Evolutionary conservation across 306 rosid genomes (phyloP).

Genomic region (Citrullus amarus): DNA sequence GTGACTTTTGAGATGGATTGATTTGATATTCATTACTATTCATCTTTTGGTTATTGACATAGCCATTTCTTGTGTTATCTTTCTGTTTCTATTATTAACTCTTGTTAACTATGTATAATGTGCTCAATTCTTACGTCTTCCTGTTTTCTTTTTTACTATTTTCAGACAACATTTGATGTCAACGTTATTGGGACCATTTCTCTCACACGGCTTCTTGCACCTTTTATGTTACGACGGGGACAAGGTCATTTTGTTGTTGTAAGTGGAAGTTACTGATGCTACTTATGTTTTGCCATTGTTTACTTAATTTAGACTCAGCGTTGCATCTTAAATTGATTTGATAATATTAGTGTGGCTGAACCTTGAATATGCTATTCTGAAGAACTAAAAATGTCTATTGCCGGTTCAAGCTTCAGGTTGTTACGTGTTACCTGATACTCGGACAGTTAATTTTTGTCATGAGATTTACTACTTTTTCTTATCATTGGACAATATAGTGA

Average conservation of each 20-base stretch:
- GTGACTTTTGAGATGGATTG: background rate
- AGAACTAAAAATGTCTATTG: background rate
- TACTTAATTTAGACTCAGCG: background rate
- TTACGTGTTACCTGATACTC: background rate
- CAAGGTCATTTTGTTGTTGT: constrained; percentile 97
- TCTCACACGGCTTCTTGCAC: constrained; percentile 71
- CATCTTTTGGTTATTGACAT: background rate
- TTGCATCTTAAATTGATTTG: background rate
- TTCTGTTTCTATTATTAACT: background rate
- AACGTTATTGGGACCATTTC: constrained; percentile 88
- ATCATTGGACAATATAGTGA: background rate
- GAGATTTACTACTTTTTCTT: background rate
- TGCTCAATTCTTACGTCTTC: background rate
- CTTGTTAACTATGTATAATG: background rate
- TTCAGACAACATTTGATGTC: constrained; percentile 70
- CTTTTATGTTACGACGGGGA: constrained; percentile 81
- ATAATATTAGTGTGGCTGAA: background rate
- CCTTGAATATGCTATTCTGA: background rate
- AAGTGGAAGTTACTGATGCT: constrained; percentile 21
- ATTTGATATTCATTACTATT: background rate
- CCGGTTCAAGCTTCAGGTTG: background rate
- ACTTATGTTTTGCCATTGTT: background rate
- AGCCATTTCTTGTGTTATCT: background rate
- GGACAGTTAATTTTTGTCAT: background rate
- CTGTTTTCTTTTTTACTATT: constrained; percentile 7